These are phyloP conservation scores for Botrytis fragariae DNA, from an alignment of 2,329 filamentous ascomycete species.

Conservation along the genomic window DNA sequence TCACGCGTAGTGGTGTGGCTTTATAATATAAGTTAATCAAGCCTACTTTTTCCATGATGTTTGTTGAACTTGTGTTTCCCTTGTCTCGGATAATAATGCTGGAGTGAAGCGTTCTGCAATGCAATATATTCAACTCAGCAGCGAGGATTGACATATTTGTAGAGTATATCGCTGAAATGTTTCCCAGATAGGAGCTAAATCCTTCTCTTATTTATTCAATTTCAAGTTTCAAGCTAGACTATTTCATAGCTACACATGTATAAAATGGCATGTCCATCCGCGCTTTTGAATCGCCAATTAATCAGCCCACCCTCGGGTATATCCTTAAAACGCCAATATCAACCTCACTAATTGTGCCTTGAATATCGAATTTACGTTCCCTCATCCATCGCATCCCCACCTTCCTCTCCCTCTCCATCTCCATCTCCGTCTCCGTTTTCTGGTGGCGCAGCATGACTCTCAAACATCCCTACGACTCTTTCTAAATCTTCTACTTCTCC, in stretches of 20 bases:
- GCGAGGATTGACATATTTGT: background rate
- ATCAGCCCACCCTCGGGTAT: slow-evolving; percentile 10
- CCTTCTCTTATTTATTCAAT: background rate
- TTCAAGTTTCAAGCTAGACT: background rate
- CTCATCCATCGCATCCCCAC: slow-evolving; percentile 33
- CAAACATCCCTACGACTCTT: slow-evolving; percentile 48
- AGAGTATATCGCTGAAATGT: background rate
- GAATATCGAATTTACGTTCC: background rate
- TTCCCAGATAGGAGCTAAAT: background rate
- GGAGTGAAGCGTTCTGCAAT: background rate
- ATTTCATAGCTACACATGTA: background rate
- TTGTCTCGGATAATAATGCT: background rate
- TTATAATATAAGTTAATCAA: background rate
- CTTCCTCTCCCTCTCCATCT: background rate
- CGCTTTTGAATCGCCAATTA: background rate
- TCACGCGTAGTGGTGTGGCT: background rate
- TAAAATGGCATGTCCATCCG: background rate
- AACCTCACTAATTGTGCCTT: background rate
- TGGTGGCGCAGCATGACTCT: slow-evolving; percentile 22
- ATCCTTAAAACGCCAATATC: slow-evolving; percentile 20
- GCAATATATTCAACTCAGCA: background rate
- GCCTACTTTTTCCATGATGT: background rate
- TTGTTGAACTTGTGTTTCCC: background rate
- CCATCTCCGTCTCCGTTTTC: slow-evolving; percentile 25
- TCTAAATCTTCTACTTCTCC: slow-evolving; percentile 59